Base-by-base conservation (phyloP, 1,284 basidiomycete species). In the Agroathelia rolfsii region DNA sequence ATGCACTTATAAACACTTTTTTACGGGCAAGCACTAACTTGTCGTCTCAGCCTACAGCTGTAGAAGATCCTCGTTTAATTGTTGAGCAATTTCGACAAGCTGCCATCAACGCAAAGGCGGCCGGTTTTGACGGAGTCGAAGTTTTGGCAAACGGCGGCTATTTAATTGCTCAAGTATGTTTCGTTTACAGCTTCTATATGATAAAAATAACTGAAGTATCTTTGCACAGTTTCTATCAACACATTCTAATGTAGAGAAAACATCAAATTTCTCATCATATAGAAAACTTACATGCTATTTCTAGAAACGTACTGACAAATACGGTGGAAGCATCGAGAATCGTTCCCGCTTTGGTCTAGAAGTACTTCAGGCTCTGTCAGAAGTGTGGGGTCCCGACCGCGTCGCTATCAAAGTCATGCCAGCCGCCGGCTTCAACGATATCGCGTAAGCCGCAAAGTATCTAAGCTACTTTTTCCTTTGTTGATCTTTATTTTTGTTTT, bases 51-150 rank as follows among this genome's bases (percentile, higher is more conserved):
- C 63, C 63, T 3, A 62, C 60, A 8, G 56, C 52, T 2, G 38
- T 67, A n/a, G 50, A 55, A n/a, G 63, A 69, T 30, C 62, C 64
- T 1, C 47, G 47, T 34, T 46, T 49, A 2, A 40, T 67, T 34
- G 52, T 74, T 23, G 55, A 50, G 0, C 50, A 62, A 31, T 79
- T 65, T 49, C 61, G 53, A 24, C 45, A 66, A 26, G 70, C 72
- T 0, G 73, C 74, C 3, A 46, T 62, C 22, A 67, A 69, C 37
- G 72, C 74, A 3, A 64, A 71, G 29, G 58, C 63, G 43, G 72
- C 75, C 15, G 76, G 76, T 0, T 77, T 79, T 42, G 76, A 82
- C 43, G 75, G 75, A 20, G 66, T 78, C 19, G 76, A 81, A 56
- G 30, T n/a, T n/a, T n/a, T n/a, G n/a, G n/a, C n/a, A n/a, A n/a